phyloP scores from a whole-genome alignment of 176 grass and related monocot genomes.

The Ensete glaucum region DNA sequence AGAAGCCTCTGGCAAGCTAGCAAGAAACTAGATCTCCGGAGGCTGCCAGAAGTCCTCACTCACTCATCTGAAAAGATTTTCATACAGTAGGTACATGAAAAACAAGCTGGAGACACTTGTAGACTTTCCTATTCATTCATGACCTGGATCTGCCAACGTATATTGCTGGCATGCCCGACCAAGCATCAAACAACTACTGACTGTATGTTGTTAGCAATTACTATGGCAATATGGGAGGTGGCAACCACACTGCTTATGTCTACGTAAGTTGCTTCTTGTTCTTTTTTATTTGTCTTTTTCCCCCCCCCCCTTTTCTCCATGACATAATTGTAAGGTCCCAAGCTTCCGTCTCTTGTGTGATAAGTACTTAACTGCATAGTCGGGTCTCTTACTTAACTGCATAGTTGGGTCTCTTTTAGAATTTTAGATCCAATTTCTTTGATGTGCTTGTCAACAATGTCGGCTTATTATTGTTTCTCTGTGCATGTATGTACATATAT shows the following conservation, averaged over 20 bases:
- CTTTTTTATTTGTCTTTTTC: neutral
- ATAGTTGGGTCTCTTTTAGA: too few relatives aligned
- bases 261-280: slow-evolving; percentile 41
- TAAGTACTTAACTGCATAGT: too few relatives aligned
- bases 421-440: too few relatives aligned
- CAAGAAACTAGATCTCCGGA: slow-evolving; percentile 96
- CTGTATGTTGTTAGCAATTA: slow-evolving; percentile 68
- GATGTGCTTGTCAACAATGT: too few relatives aligned
- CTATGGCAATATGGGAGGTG: slow-evolving; percentile 85
- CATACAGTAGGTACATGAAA: slow-evolving; percentile 68
- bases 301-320: neutral
- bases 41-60: slow-evolving; percentile 72
- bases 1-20: slow-evolving; percentile 79
- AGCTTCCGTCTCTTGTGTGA: too few relatives aligned
- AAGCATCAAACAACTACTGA: slow-evolving; percentile 12
- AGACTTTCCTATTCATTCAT: slow-evolving; percentile 55
- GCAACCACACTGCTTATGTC: slow-evolving; percentile 79
- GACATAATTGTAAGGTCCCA: too few relatives aligned
- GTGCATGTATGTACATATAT: too few relatives aligned
- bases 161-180: too few relatives aligned
- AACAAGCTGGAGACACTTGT: slow-evolving; percentile 87
- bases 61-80: slow-evolving; percentile 95
- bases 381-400: too few relatives aligned
- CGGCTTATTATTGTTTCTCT: too few relatives aligned
- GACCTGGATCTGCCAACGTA: slow-evolving; percentile 69